Conservation (phyloP, 768 basidiomycete genomes). For the Clitopilus passeckerianus region DNA sequence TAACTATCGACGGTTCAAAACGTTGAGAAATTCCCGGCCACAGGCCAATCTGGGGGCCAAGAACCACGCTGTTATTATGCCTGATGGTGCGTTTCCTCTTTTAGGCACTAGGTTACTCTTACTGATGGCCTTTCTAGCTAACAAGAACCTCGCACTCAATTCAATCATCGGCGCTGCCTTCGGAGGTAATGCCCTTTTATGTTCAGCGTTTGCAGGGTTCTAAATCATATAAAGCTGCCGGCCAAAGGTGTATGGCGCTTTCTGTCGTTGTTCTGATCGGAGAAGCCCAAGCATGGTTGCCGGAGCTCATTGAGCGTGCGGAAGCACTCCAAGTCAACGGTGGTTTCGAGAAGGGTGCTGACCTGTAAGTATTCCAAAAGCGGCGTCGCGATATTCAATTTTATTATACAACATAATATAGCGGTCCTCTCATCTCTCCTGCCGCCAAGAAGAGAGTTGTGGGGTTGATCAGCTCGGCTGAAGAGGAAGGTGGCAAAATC, state of each 20-base stretch:
- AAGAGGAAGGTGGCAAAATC: slow-evolving; percentile 80
- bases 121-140: slow-evolving; percentile 47
- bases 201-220: neutral
- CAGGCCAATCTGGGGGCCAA: slow-evolving; percentile 84
- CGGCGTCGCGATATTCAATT: neutral
- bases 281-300: slow-evolving; percentile 72
- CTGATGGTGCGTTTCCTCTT: slow-evolving; percentile 60
- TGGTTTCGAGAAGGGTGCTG: slow-evolving; percentile 84
- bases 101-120: neutral
- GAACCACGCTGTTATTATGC: slow-evolving; percentile 92
- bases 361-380: slow-evolving; percentile 48
- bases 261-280: slow-evolving; percentile 91
- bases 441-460: slow-evolving; percentile 76
- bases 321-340: slow-evolving; percentile 77
- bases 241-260: slow-evolving; percentile 96
- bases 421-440: slow-evolving; percentile 80
- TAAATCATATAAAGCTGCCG: slow-evolving; percentile 59
- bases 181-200: slow-evolving; percentile 51
- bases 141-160: slow-evolving; percentile 88
- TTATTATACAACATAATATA: slow-evolving; percentile 17
- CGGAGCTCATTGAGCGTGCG: slow-evolving; percentile 81
- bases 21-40: too few relatives aligned
- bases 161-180: slow-evolving; percentile 93
- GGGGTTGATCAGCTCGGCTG: slow-evolving; percentile 66
- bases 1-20: neutral